A percentile compares a stretch with the other conserved stretches of the same genome.
Evolutionary conservation across 1,139 yeast genomes (phyloP).

Genomic region (Pichia sp.): DNA sequence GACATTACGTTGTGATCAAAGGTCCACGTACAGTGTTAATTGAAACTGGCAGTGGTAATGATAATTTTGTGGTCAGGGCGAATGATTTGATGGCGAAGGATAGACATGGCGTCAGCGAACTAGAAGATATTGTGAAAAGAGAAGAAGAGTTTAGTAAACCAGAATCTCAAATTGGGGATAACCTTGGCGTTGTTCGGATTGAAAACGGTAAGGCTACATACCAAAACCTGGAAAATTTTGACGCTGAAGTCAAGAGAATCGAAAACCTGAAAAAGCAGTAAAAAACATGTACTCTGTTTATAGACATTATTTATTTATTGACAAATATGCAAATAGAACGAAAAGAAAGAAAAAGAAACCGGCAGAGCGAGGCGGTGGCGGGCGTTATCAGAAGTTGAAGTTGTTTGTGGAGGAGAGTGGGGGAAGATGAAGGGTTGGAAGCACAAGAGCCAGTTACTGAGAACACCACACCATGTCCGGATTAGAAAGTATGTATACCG

Average conservation of each 20-base stretch:
- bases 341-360: too few species aligned
- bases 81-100: background rate
- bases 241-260: constrained; percentile 34
- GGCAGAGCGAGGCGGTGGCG: too few species aligned
- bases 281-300: too few species aligned
- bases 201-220: constrained; percentile 38
- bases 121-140: constrained; percentile 24
- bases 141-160: constrained; percentile 27
- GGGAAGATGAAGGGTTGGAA: too few species aligned
- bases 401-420: too few species aligned
- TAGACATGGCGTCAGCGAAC: background rate
- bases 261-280: constrained; percentile 18
- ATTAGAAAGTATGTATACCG: constrained; percentile 37
- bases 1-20: constrained; percentile 41
- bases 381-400: too few species aligned
- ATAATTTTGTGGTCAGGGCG: constrained; percentile 14
- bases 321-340: too few species aligned
- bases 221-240: constrained; percentile 40
- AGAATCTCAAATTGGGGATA: constrained; percentile 31
- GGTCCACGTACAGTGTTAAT: constrained; percentile 54
- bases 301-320: too few species aligned
- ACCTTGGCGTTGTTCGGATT: constrained; percentile 42
- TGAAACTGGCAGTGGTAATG: constrained; percentile 34
- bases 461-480: constrained; percentile 36
- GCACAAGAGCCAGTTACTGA: background rate